Conservation (phyloP, 345 rosid species). For the Fremontodendron californicum region DNA sequence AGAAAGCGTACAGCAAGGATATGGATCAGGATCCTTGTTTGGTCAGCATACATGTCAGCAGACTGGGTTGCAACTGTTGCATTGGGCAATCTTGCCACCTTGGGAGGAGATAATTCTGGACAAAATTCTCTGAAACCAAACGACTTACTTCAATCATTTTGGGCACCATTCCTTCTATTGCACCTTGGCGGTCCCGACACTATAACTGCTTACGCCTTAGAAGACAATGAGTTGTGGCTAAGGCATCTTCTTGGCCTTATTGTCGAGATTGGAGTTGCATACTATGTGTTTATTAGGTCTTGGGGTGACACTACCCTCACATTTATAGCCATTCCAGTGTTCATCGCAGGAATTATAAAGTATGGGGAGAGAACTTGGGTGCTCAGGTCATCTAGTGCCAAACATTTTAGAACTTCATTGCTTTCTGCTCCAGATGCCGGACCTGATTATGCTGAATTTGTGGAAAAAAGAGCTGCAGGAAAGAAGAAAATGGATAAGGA, state of each 20-base stretch:
- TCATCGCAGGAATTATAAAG: constrained; percentile 33
- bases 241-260: constrained; percentile 31
- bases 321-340: constrained; percentile 12
- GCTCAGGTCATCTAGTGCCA: constrained; percentile 34
- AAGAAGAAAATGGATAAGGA: neutral
- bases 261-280: constrained; percentile 23
- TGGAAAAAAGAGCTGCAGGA: neutral
- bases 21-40: neutral
- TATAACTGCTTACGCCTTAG: constrained; percentile 39
- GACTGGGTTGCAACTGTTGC: constrained; percentile 14
- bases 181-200: constrained; percentile 45
- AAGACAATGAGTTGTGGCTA: constrained; percentile 37
- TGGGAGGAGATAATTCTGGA: no score
- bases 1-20: neutral
- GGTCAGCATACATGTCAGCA: constrained; percentile 17
- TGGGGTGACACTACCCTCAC: constrained; percentile 15
- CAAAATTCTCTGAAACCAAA: no score
- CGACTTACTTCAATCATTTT: constrained; percentile 9
- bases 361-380: constrained; percentile 44
- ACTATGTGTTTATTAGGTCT: constrained; percentile 17
- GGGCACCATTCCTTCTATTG: constrained; percentile 37
- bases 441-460: neutral
- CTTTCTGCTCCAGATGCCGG: neutral
- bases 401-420: constrained; percentile 27
- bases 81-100: neutral